These are phyloP conservation scores for Aspergillus intermedius DNA, from an alignment of 2,329 filamentous ascomycete genomes.

Conservation along the genomic window DNA sequence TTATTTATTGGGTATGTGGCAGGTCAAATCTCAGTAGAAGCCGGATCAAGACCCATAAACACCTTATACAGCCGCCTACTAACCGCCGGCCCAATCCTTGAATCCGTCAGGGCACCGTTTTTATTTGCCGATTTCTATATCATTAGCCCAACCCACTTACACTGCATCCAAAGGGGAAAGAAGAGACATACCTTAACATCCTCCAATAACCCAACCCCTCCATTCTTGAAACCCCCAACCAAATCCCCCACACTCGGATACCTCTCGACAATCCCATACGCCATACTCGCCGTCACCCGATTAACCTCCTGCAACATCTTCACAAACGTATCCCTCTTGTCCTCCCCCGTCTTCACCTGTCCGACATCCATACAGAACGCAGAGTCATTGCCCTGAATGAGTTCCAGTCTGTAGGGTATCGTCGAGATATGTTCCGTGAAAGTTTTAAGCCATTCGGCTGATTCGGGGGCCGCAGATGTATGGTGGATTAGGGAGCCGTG, in stretches of 20 bases:
- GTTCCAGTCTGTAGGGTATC: slow-evolving; percentile 58
- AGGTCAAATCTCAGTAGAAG: slow-evolving; percentile 37
- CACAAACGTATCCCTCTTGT: slow-evolving; percentile 60
- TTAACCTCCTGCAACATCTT: slow-evolving; percentile 71
- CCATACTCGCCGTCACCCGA: slow-evolving; percentile 65
- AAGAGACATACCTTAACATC: slow-evolving; percentile 42
- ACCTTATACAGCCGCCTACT: slow-evolving; percentile 45
- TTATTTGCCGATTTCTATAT: slow-evolving; percentile 43
- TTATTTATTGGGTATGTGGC: too few species aligned
- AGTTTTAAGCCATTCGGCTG: slow-evolving; percentile 63
- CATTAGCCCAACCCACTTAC: neutral
- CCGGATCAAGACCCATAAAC: slow-evolving; percentile 42
- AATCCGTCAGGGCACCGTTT: slow-evolving; percentile 40
- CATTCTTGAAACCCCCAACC: slow-evolving; percentile 51
- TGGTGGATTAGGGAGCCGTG: slow-evolving; percentile 66
- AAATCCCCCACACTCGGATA: slow-evolving; percentile 55
- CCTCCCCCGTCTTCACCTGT: slow-evolving; percentile 65
- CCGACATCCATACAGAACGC: slow-evolving; percentile 74
- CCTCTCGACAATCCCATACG: slow-evolving; percentile 59
- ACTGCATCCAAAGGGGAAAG: neutral
- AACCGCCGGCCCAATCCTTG: slow-evolving; percentile 42
- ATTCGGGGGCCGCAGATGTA: slow-evolving; percentile 54
- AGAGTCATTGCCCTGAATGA: slow-evolving; percentile 43
- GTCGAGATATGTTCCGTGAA: slow-evolving; percentile 76
- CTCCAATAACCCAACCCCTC: slow-evolving; percentile 58